Conservation (phyloP, 179 eudicot species). For the Spergularia azorica region DNA sequence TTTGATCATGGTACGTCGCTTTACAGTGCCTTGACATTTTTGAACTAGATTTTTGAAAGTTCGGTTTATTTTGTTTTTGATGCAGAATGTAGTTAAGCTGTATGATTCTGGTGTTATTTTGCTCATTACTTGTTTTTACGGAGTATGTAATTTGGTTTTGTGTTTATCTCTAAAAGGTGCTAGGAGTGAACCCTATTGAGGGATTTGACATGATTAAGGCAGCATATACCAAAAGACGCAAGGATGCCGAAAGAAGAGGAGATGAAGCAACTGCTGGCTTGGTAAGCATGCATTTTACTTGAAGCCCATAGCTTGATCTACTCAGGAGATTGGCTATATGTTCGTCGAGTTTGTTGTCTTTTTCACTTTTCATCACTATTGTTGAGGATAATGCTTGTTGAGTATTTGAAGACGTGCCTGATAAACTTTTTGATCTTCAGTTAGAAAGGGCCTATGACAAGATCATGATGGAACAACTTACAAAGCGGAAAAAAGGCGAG, state of each 20-base stretch:
- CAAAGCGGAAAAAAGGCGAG: slow-evolving; percentile 84
- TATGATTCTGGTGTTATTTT: neutral
- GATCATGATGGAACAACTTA: slow-evolving; percentile 86
- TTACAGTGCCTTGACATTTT: too few relatives aligned
- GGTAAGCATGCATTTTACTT: slow-evolving; percentile 39
- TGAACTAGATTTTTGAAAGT: too few relatives aligned
- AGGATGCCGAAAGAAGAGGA: slow-evolving; percentile 89
- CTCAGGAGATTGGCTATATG: neutral
- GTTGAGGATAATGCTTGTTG: neutral
- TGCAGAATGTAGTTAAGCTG: too few relatives aligned
- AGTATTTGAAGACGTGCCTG: neutral
- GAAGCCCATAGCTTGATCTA: neutral
- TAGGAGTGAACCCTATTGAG: slow-evolving; percentile 87
- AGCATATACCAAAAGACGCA: slow-evolving; percentile 67
- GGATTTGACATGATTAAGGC: slow-evolving; percentile 80
- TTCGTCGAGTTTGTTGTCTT: neutral
- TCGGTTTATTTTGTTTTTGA: too few relatives aligned
- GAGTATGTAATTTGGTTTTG: neutral
- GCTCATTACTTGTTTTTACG: neutral
- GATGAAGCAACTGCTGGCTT: slow-evolving; percentile 67
- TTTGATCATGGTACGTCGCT: too few relatives aligned
- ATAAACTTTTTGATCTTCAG: slow-evolving; percentile 39
- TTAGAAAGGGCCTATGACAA: slow-evolving; percentile 90
- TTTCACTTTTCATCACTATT: neutral
- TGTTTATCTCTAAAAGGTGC: slow-evolving; percentile 41